Percentiles rank a stretch among this genome's conserved stretches.
Conservation (phyloP, 805 yeast genomes). For the Candida pseudoglaebosa region DNA sequence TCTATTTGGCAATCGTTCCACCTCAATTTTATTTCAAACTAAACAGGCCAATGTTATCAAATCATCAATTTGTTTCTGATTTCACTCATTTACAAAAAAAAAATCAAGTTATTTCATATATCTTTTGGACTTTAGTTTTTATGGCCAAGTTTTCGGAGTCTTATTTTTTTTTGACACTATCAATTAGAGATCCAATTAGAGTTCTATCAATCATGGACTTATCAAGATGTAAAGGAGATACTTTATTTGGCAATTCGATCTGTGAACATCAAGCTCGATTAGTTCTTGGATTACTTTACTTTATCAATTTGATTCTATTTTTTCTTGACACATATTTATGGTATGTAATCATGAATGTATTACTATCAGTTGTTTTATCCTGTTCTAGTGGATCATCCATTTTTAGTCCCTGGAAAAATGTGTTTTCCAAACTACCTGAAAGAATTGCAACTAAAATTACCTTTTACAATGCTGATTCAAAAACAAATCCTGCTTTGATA, state of each 20-base stretch:
- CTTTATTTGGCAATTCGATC: conserved; percentile 17
- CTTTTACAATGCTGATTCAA: conserved; percentile 9
- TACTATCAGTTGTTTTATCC: conserved; percentile 30
- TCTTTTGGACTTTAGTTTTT: conserved; percentile 30
- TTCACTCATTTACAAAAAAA: conserved; percentile 22
- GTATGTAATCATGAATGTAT: conserved; percentile 35
- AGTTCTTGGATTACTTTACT: conserved; percentile 19
- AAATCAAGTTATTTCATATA: conserved; percentile 20
- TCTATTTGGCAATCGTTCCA: conserved; percentile 26
- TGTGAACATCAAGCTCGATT: conserved; percentile 28
- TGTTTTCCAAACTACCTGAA: conserved; percentile 32
- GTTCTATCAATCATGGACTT: conserved; percentile 24
- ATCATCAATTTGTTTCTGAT: conserved; percentile 15
- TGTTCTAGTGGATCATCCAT: conserved; percentile 30
- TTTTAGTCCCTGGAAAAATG: conserved; percentile 37
- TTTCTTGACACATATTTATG: conserved; percentile 39
- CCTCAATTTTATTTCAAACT: conserved; percentile 19
- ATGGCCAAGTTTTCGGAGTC: conserved; percentile 33
- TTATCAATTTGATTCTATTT: conserved; percentile 30
- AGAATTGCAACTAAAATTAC: conserved; percentile 27
- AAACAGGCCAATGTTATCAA: conserved; percentile 7
- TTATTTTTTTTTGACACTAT: conserved; percentile 32
- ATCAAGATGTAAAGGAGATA: conserved; percentile 25
- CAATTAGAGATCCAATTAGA: conserved; percentile 31
- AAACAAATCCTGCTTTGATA: conserved; percentile 6